phyloP scores from a whole-genome alignment of 345 rosid genomes.

The Cardamine chenopodiifolia region DNA sequence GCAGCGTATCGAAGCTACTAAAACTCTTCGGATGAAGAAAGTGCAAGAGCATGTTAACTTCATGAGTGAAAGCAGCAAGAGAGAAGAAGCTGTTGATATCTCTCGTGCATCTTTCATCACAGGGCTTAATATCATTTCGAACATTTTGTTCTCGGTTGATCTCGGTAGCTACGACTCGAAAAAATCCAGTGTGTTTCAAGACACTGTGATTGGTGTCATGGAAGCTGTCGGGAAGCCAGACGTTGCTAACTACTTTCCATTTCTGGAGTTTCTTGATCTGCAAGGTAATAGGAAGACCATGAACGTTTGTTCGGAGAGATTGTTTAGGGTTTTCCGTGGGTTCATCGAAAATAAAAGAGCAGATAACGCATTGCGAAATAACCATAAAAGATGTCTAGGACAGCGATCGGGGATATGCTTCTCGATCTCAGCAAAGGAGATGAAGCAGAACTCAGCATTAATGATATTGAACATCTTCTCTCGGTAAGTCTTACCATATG shows the following conservation, averaged over 20 bases:
- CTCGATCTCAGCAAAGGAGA: slow-evolving; percentile 34
- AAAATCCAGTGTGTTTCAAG: slow-evolving; percentile 36
- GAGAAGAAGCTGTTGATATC: slow-evolving; percentile 44
- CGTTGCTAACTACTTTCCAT: slow-evolving; percentile 51
- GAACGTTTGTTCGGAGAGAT: background rate
- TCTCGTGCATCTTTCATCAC: slow-evolving; percentile 50
- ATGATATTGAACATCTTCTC: slow-evolving; percentile 41
- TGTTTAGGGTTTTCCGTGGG: slow-evolving; percentile 39
- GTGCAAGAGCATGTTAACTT: slow-evolving; percentile 40
- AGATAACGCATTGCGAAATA: background rate
- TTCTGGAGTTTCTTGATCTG: slow-evolving; percentile 47
- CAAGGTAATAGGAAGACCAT: slow-evolving; percentile 41
- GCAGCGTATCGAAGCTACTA: slow-evolving; percentile 31
- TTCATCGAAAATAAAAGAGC: slow-evolving; percentile 28
- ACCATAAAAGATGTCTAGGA: background rate
- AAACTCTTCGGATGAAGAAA: slow-evolving; percentile 26
- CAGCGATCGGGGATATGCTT: slow-evolving; percentile 46
- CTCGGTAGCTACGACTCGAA: slow-evolving; percentile 39
- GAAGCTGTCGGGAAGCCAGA: slow-evolving; percentile 50
- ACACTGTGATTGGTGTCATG: slow-evolving; percentile 42
- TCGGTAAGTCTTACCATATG: slow-evolving; percentile 39
- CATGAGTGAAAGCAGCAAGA: slow-evolving; percentile 28
- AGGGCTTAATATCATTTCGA: slow-evolving; percentile 47
- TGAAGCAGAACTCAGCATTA: slow-evolving; percentile 28
- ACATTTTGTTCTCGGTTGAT: slow-evolving; percentile 51